Conservation (phyloP, 805 yeast genomes). For the Naumovozyma baii region DNA sequence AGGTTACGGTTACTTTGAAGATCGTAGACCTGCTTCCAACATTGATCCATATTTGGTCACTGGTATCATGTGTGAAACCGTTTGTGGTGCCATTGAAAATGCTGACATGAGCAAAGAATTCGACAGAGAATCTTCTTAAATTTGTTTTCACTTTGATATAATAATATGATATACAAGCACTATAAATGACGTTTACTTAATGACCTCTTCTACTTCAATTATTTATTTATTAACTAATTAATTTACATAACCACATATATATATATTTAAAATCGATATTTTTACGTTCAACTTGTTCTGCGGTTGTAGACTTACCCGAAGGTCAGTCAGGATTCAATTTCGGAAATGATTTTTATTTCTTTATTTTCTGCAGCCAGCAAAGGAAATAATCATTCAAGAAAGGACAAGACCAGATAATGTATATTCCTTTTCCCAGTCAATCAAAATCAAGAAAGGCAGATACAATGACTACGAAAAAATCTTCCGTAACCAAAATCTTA, state of each 20-base stretch:
- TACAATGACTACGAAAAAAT: not conserved
- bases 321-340: not conserved
- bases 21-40: conserved; percentile 99
- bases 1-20: conserved; percentile 97
- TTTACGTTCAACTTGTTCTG: no score
- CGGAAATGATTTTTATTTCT: not conserved
- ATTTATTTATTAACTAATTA: no score
- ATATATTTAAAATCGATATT: no score
- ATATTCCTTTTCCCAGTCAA: no score
- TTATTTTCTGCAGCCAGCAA: not conserved
- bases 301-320: not conserved
- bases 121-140: conserved; percentile 54
- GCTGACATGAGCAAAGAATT: conserved; percentile 90
- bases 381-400: no score
- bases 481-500: conserved; percentile 14
- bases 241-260: no score
- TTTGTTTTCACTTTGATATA: not conserved
- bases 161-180: not conserved
- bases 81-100: conserved; percentile 87
- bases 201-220: not conserved
- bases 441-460: no score
- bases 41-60: conserved; percentile 98
- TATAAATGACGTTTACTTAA: not conserved
- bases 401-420: no score
- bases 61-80: conserved; percentile 95